Evolutionary conservation across 2,329 filamentous ascomycete species (phyloP).

Genomic region (Beauveria australis): DNA sequence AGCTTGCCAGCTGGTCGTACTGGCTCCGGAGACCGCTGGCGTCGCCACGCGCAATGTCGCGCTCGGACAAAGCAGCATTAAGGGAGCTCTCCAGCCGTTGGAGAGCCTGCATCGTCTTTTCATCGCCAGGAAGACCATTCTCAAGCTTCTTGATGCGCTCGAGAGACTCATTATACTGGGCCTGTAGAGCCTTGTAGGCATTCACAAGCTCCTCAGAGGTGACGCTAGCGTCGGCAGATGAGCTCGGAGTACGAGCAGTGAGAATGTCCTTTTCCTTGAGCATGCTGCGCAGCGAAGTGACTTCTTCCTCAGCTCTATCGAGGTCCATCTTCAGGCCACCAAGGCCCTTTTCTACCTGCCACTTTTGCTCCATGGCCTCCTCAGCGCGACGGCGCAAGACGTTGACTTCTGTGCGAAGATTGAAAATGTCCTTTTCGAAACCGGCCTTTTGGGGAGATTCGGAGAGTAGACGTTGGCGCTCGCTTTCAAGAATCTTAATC

Average conservation of each 20-base stretch:
- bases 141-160: constrained; percentile 60
- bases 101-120: constrained; percentile 54
- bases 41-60: constrained; percentile 63
- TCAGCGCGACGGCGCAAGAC: constrained; percentile 79
- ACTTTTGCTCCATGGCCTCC: constrained; percentile 91
- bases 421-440: constrained; percentile 76
- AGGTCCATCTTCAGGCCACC: constrained; percentile 91
- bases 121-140: constrained; percentile 38
- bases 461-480: constrained; percentile 65
- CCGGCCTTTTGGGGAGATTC: constrained; percentile 64
- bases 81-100: constrained; percentile 61
- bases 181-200: constrained; percentile 68
- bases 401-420: constrained; percentile 75
- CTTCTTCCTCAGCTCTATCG: constrained; percentile 90
- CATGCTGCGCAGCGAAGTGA: constrained; percentile 68
- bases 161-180: constrained; percentile 59
- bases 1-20: constrained; percentile 47
- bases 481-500: constrained; percentile 65
- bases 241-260: constrained; percentile 40
- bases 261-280: constrained; percentile 77
- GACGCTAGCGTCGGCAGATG: constrained; percentile 28
- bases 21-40: constrained; percentile 53
- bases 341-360: constrained; percentile 87
- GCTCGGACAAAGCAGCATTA: constrained; percentile 59
- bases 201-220: constrained; percentile 65